A percentile compares a stretch with the other conserved stretches of the same genome.
These are phyloP conservation scores for Amoeboaphelidium occidentale DNA, from an alignment of 371 early-diverging fungal species.

Conservation along the genomic window DNA sequence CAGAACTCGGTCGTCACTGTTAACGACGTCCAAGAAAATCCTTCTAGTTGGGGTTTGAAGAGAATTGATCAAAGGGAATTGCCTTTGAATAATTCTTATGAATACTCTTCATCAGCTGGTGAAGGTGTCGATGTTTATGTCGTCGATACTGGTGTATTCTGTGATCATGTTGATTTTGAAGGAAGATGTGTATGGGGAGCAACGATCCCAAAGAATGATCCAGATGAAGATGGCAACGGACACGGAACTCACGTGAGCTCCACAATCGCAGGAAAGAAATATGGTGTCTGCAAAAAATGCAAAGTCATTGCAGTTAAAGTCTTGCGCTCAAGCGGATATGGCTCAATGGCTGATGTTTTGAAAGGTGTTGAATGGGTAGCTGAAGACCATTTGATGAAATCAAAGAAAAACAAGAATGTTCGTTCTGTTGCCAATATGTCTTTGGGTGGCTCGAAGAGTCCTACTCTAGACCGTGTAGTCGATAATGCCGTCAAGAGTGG, in stretches of 20 bases:
- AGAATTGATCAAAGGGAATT: neutral
- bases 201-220: conserved; percentile 6
- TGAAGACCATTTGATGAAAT: too few relatives aligned
- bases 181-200: conserved; percentile 8
- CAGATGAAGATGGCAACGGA: conserved; percentile 3
- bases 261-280: conserved; percentile 66
- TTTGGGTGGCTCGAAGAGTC: neutral
- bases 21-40: neutral
- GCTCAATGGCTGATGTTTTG: conserved; percentile 7
- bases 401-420: neutral
- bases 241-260: conserved; percentile 72
- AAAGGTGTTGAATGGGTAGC: conserved; percentile 12
- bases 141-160: conserved; percentile 13
- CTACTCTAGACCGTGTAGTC: conserved; percentile 5
- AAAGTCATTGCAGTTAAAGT: too few relatives aligned
- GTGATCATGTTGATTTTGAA: conserved; percentile 12
- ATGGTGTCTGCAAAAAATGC: conserved; percentile 81
- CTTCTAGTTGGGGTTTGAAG: neutral
- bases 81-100: conserved; percentile 1
- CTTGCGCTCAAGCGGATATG: conserved; percentile 9
- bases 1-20: neutral
- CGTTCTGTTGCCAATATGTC: neutral
- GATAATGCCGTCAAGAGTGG: conserved; percentile 42
- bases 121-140: conserved; percentile 14
- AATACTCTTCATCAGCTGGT: conserved; percentile 3